Base-by-base conservation (phyloP, 306 rosid genomes). In the Citrullus colocynthis region DNA sequence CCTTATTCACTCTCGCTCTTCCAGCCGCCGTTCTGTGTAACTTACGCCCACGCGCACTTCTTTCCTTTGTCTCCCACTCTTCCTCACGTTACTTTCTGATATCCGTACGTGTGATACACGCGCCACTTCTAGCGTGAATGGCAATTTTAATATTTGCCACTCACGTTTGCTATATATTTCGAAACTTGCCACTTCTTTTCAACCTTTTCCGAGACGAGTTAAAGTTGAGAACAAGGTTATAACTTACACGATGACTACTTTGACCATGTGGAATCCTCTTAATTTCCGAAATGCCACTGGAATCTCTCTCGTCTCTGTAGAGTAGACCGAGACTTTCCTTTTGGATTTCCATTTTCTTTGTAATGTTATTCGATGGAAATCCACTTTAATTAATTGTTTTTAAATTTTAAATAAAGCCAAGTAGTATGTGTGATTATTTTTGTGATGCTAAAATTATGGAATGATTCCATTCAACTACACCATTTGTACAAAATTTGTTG, bases 1-100 rank as follows among this genome's bases (percentile, higher is more conserved):
- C 82, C 80, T 54, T 84, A 80, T 73, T 76, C 79, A 16, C 79
- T 63, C 80, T 56, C 79, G 48, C 83, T 55, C 59, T 73, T 62
- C 36, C 82, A 84, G 91, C 96, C 93, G 93, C 88, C 91, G 86
- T 78, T 80, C 96, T 91, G 90, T 90, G 57, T 20, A 3, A 2
- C 1, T 39, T 28, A 15, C n/a, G 1, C 80, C 81, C 91, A 90
- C 86, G 76, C 82, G 62, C 85, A 2, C 0, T 5, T 18, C 34
- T 20, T 42, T 0, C 9, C 74, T 67, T 5, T 67, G 2, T 67
- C 0, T 5, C 4, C 54, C 51, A 20, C 32, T 3, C 10, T 52
- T 6, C 64, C 12, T 9, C 74, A 39, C 55, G 36, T 69, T 69
- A 34, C 75, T 11, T 44, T 69, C 56, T 20, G 11, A 2, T 36